These are phyloP conservation scores for Pseudogymnoascus destructans DNA, from an alignment of 2,329 filamentous ascomycete species.

Conservation along the genomic window DNA sequence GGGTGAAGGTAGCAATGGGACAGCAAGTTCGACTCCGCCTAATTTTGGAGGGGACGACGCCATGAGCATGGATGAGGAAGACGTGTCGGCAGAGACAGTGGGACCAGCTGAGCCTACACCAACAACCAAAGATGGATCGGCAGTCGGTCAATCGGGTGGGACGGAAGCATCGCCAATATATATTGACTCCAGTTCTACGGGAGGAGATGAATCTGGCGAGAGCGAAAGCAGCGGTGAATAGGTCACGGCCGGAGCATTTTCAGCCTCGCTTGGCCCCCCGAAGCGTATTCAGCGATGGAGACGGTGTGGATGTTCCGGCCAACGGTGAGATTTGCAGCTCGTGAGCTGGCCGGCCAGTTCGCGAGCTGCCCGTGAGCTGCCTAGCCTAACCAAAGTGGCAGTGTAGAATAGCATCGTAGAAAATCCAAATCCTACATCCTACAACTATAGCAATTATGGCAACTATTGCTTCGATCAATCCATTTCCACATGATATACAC, in stretches of 20 bases:
- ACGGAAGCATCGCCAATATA: background rate
- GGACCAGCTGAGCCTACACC: background rate
- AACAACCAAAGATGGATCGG: background rate
- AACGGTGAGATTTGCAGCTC: no score
- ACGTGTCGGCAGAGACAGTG: background rate
- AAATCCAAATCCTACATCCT: background rate
- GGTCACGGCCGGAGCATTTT: background rate
- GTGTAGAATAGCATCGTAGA: background rate
- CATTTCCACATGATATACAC: constrained; percentile 5
- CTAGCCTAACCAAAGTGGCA: constrained; percentile 14
- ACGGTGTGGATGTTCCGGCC: background rate
- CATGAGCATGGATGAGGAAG: background rate
- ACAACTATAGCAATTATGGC: background rate
- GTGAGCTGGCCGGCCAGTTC: no score
- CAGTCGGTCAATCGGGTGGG: background rate
- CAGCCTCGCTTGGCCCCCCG: background rate
- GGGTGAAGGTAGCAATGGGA: background rate
- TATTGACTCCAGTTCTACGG: background rate
- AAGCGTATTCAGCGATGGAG: no score
- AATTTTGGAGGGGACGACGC: background rate
- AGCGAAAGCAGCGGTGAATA: background rate
- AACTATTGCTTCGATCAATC: constrained; percentile 2
- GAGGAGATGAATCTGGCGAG: background rate
- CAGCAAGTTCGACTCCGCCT: background rate
- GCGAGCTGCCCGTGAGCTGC: no score